A percentile compares a stretch with the other conserved stretches of the same genome.
These are phyloP conservation scores for Trichoderma sp. DNA, from an alignment of 2,329 filamentous ascomycete species.

Conservation along the genomic window DNA sequence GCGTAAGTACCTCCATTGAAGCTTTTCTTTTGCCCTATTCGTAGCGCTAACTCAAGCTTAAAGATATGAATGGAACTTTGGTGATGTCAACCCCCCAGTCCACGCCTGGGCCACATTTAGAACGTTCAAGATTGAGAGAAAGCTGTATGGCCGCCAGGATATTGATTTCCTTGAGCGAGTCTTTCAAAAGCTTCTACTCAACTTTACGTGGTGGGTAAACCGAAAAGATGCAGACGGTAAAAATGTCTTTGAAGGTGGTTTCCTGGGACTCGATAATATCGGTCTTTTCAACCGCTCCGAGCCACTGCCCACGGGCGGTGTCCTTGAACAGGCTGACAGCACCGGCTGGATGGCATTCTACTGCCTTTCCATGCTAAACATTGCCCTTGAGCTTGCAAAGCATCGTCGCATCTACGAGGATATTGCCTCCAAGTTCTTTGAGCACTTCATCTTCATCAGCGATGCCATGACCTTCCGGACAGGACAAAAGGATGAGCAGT, in stretches of 20 bases:
- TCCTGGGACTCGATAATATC: constrained; percentile 95
- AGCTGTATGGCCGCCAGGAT: constrained; percentile 93
- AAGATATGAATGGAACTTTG: constrained; percentile 91
- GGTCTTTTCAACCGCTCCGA: constrained; percentile 97
- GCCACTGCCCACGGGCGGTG: constrained; percentile 87
- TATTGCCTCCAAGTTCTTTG: constrained; percentile 97
- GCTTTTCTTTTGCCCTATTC: too few relatives aligned
- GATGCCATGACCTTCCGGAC: constrained; percentile 91
- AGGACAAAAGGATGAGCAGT: constrained; percentile 71
- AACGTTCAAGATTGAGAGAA: constrained; percentile 97
- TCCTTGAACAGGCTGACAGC: constrained; percentile 93
- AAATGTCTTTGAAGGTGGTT: constrained; percentile 96
- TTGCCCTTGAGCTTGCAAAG: constrained; percentile 91
- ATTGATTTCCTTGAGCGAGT: constrained; percentile 94
- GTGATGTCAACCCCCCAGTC: constrained; percentile 94
- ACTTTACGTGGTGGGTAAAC: constrained; percentile 99
- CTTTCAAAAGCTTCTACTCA: constrained; percentile 92
- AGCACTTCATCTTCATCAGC: constrained; percentile 97
- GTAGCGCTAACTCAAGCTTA: constrained; percentile 26
- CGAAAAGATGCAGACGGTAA: constrained; percentile 93
- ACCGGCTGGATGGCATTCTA: constrained; percentile 99
- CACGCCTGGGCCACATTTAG: constrained; percentile 96
- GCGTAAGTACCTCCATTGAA: constrained; percentile 58
- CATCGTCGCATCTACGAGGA: constrained; percentile 95
- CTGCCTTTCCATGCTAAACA: constrained; percentile 95